phyloP scores from a whole-genome alignment of 768 basidiomycete species.

The Cyclocybe aegerita region DNA sequence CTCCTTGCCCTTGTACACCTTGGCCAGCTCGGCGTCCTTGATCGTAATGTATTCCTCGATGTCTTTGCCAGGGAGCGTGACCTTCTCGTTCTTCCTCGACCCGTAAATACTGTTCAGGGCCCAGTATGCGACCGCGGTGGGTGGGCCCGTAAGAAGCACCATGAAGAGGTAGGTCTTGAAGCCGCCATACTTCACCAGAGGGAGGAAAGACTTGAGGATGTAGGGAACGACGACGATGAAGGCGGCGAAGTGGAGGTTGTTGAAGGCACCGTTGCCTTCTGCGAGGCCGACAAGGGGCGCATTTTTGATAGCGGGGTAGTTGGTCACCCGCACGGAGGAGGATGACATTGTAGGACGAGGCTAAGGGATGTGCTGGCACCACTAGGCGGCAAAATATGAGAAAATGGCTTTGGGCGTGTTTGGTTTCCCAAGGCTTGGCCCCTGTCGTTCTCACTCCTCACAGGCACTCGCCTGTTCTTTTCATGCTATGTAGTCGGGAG shows the following conservation, averaged over 20 bases:
- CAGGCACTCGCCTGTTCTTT: too few species aligned
- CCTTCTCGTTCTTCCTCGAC: constrained; percentile 79
- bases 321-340: constrained; percentile 58
- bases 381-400: constrained; percentile 17
- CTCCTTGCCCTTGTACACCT: constrained; percentile 74
- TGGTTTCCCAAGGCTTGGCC: constrained; percentile 9
- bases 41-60: constrained; percentile 91
- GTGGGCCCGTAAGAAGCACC: constrained; percentile 69
- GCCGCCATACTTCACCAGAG: constrained; percentile 80
- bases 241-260: constrained; percentile 75
- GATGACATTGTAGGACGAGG: constrained; percentile 32
- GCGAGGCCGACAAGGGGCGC: constrained; percentile 79
- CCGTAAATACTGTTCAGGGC: constrained; percentile 82
- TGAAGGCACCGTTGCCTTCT: constrained; percentile 86
- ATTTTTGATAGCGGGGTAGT: constrained; percentile 78
- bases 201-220: constrained; percentile 78
- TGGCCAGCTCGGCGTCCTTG: constrained; percentile 79
- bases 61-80: constrained; percentile 78
- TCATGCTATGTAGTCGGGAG: too few species aligned
- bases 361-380: constrained; percentile 16
- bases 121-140: constrained; percentile 88
- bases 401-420: constrained; percentile 23
- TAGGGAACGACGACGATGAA: constrained; percentile 81
- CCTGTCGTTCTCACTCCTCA: too few species aligned
- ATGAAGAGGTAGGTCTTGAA: constrained; percentile 87